Conservation (phyloP, 768 basidiomycete genomes). For the Holtermanniella nyarrowii region DNA sequence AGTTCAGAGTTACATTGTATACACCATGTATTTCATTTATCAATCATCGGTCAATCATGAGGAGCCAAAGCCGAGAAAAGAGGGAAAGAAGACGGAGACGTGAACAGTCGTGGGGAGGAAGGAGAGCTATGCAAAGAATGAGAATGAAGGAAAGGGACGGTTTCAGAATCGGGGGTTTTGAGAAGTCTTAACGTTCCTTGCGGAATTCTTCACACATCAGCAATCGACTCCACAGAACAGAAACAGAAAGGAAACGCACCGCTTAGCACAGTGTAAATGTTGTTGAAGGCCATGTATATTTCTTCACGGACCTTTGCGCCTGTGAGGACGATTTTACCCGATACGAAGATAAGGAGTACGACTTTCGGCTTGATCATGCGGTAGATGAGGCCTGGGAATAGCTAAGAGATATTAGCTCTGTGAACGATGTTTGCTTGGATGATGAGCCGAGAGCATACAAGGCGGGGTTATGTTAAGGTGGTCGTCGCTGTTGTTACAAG, state of each 20-base stretch:
- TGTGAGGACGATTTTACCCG: conserved; percentile 96
- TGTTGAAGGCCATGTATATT: conserved; percentile 99
- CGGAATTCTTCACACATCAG: not conserved
- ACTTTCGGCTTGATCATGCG: conserved; percentile 99
- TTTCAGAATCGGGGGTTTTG: too few species aligned
- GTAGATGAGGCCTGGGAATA: conserved; percentile 98
- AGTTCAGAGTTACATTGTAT: too few species aligned
- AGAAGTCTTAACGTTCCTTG: not conserved
- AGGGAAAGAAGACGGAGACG: too few species aligned
- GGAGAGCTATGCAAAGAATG: too few species aligned
- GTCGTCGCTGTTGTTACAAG: not conserved
- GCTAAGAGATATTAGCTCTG: conserved; percentile 44
- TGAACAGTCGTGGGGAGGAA: too few species aligned
- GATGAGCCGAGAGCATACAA: too few species aligned
- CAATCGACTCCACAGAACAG: not conserved
- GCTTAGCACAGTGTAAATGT: conserved; percentile 90
- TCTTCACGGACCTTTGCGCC: conserved; percentile 99
- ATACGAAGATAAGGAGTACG: conserved; percentile 94
- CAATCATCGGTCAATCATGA: too few species aligned
- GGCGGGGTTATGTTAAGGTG: too few species aligned
- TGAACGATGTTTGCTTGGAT: not conserved
- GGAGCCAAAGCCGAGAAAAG: too few species aligned
- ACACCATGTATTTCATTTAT: too few species aligned
- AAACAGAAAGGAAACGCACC: conserved; percentile 14
- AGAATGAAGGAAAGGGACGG: too few species aligned